Base-by-base conservation (phyloP, 2,329 filamentous ascomycete species). In the Aspergillus nomiae region DNA sequence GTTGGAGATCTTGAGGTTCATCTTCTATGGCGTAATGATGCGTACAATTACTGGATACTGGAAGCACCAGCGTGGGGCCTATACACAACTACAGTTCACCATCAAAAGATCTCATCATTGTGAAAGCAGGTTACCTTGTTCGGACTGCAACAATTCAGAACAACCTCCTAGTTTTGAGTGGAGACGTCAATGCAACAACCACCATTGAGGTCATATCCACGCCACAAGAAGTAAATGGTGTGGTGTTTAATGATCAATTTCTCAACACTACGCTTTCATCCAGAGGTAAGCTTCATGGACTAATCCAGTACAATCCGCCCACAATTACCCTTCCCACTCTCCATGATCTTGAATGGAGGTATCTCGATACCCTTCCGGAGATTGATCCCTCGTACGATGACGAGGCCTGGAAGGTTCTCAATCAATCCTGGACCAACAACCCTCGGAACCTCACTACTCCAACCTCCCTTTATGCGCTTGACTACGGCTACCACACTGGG, bases 401-500 rank as follows among this genome's bases (percentile, higher is more conserved):
- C 38, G 24, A 59, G 14, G 28, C 30, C 14, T 67, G 69, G 67
- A 62, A 55, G 8, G 4, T 26, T 1, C 67, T 63, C 26, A 61
- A 60, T 14, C 48, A 54, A 41, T 19, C 38, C 16, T 41, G 38
- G 38, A 41, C 16, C 19, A 41, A 64, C 51, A 69, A 69, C 38
- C 62, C 64, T 14, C 51, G 58, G 4, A 38, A 58, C 3, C 60
- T 68, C 5, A 61, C 58, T 3, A 74, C 71, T 0, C 72, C 73
- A 1, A 67, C 45, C 3, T 69, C 51, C 21, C 59, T 76, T 7
- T 74, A 76, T 60, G 68, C 68, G 5, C 67, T 66, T 58, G 74
- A 75, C 50, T 76, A 75, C 45, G 73, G 74, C 26, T 76, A 69
- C 50, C 67, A 76, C 45, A 64, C 63, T 1, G 71, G 73, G 3